These are phyloP conservation scores for Entonaema liquescens DNA, from an alignment of 495 filamentous ascomycete species.

Conservation along the genomic window DNA sequence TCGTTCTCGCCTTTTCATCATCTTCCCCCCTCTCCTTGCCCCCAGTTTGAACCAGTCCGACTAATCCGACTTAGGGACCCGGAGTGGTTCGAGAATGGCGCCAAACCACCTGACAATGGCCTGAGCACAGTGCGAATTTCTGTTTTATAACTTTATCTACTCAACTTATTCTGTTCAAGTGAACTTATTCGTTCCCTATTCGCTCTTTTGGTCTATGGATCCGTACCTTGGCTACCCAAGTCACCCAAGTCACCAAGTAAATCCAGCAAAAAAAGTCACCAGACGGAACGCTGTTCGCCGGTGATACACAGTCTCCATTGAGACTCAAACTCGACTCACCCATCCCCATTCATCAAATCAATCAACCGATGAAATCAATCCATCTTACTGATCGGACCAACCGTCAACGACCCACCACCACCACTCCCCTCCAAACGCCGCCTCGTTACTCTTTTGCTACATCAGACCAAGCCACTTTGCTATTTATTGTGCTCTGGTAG, in stretches of 20 bases:
- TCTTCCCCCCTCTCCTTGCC: neutral
- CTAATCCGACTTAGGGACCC: constrained; percentile 24
- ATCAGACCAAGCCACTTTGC: constrained; percentile 33
- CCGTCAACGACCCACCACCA: constrained; percentile 29
- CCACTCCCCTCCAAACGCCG: neutral
- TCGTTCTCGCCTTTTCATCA: constrained; percentile 17
- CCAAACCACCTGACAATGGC: constrained; percentile 43
- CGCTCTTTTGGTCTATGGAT: neutral
- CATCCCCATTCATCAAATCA: constrained; percentile 25
- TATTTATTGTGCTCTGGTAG: constrained; percentile 24
- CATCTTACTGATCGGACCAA: constrained; percentile 29
- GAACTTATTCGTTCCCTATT: constrained; percentile 13
- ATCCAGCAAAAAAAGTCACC: neutral
- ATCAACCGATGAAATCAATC: constrained; percentile 28
- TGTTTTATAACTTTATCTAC: constrained; percentile 1
- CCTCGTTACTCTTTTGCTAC: constrained; percentile 28
- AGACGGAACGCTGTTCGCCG: constrained; percentile 40
- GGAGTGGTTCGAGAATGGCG: constrained; percentile 44
- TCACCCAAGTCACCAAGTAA: no score
- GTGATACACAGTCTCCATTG: constrained; percentile 18
- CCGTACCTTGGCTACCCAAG: neutral
- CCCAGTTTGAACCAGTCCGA: neutral
- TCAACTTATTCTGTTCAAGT: constrained; percentile 1
- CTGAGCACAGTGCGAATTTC: constrained; percentile 40
- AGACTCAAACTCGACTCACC: neutral